A percentile compares a stretch with the other conserved stretches of the same genome.
Conservation (phyloP, 768 basidiomycete genomes). For the Coprinopsis marcescibilis region DNA sequence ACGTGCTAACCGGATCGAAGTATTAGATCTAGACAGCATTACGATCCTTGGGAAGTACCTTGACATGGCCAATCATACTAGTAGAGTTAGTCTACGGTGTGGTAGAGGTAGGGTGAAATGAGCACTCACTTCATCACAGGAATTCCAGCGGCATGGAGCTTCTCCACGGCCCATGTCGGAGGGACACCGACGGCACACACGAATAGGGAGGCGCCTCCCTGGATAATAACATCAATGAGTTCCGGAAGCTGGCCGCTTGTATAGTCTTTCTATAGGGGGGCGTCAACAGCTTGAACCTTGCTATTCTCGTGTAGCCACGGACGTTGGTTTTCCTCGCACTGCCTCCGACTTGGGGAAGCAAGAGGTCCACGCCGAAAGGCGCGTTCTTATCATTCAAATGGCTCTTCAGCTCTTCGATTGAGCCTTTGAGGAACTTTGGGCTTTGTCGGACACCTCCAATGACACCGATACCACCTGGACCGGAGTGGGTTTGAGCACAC, state of each 20-base stretch:
- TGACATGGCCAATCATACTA: slow-evolving; percentile 84
- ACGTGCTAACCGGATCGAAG: slow-evolving; percentile 46
- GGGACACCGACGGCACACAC: slow-evolving; percentile 85
- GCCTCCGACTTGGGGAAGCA: slow-evolving; percentile 79
- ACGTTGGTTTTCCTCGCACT: slow-evolving; percentile 80
- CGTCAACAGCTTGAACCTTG: background rate
- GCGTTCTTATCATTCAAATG: slow-evolving; percentile 70
- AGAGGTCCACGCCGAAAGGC: slow-evolving; percentile 78
- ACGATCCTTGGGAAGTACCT: slow-evolving; percentile 34
- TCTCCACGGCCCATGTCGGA: slow-evolving; percentile 76
- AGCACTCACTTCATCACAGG: slow-evolving; percentile 80
- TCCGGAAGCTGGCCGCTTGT: slow-evolving; percentile 72
- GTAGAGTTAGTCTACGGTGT: slow-evolving; percentile 8
- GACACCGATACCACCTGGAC: slow-evolving; percentile 72
- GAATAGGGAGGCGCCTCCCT: slow-evolving; percentile 66
- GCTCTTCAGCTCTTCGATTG: slow-evolving; percentile 68
- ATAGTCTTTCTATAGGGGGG: slow-evolving; percentile 50
- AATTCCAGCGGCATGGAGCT: slow-evolving; percentile 72
- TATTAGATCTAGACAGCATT: slow-evolving; percentile 7
- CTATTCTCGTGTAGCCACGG: slow-evolving; percentile 12
- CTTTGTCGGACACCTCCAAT: slow-evolving; percentile 78
- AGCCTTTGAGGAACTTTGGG: slow-evolving; percentile 61
- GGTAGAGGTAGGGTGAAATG: background rate
- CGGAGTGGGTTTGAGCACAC: background rate
- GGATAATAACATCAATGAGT: slow-evolving; percentile 74